Evolutionary conservation across 768 basidiomycete genomes (phyloP).

Genomic region (Dacryopinax primogenitus): DNA sequence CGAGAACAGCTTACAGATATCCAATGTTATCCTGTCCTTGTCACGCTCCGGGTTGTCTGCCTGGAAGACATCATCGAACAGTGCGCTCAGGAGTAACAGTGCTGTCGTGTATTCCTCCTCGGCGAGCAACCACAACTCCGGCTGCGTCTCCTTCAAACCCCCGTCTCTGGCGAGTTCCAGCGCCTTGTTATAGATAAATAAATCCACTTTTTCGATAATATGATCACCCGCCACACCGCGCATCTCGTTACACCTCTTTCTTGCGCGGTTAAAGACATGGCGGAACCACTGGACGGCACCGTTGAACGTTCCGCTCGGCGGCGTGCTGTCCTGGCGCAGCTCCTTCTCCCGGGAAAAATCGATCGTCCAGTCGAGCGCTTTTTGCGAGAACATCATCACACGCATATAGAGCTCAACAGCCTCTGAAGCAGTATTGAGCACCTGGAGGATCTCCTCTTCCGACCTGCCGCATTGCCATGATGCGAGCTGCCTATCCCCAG

Average conservation of each 20-base stretch:
- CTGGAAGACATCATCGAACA: constrained; percentile 79
- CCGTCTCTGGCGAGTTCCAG: constrained; percentile 48
- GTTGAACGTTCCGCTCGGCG: not conserved
- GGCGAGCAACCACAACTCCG: constrained; percentile 23
- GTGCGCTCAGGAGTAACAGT: constrained; percentile 81
- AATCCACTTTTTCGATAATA: constrained; percentile 78
- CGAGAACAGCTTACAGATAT: constrained; percentile 44
- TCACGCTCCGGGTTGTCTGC: constrained; percentile 73
- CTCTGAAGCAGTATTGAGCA: constrained; percentile 29
- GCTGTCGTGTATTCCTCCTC: constrained; percentile 93
- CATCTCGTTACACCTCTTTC: constrained; percentile 50
- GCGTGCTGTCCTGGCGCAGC: not conserved
- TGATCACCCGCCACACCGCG: constrained; percentile 64
- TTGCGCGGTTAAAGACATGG: constrained; percentile 61
- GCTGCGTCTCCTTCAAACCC: not conserved
- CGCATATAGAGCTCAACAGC: constrained; percentile 83
- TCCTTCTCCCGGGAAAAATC: constrained; percentile 21
- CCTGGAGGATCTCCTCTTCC: not conserved
- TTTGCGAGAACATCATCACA: constrained; percentile 82
- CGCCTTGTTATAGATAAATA: constrained; percentile 85
- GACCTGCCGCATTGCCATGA: constrained; percentile 4
- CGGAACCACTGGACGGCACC: constrained; percentile 66
- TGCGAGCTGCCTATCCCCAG: constrained; percentile 10
- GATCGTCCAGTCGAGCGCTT: constrained; percentile 70
- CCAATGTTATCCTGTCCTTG: constrained; percentile 66